Evolutionary conservation across 2,329 filamentous ascomycete genomes (phyloP), one percentile per base, ranked within the genome.

Genomic region (Stagonosporopsis rhizophila): DNA sequence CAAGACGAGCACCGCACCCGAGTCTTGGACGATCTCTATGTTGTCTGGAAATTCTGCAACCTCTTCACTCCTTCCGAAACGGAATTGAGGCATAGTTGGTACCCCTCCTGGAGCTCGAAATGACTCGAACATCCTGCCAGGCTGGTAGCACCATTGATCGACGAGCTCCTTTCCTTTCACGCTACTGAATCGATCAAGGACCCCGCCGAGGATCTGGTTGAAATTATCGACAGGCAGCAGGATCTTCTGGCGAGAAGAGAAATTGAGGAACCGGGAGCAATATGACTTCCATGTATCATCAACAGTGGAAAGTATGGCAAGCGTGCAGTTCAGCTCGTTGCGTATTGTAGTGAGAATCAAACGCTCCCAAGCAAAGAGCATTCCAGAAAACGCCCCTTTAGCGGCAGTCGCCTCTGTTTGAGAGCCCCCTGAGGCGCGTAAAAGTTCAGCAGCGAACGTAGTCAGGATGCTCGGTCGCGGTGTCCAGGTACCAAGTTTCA

Each of bases 201-300:
- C 75, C n/a, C 82, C 83, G 39, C 80, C 75, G 6, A 89, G 80
- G 6, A 86, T 58, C 17, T 68, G 64, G 58, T 85, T 82, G 76
- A 87, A 86, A 6, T 80, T 71, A 3, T 69, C 66, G 0, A 76
- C 64, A 15, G 67, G 65, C 12, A 76, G 61, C 30, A 49, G 65
- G 40, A 75, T 58, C 11, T 20, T 45, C 51, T 71, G 68, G 15
- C 68, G 66, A 1, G 60, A 61, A 9, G 69, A 69, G 34, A 67
- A 59, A 1, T 62, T 59, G 8, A 76, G 62, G 39, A 76, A 75
- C 15, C 62, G 64, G 3, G 68, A 71, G 44, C 71, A 71, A 40
- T 63, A 74, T 0, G 58, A 49, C 39, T 63, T 69, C 69, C 67
- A 76, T 8, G 63, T 56, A 1, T 44, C 30, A 35, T 70, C 49